Percentiles rank a stretch among this genome's conserved stretches.
phyloP scores from a whole-genome alignment of 176 grass and related monocot genomes.

The bread wheat (Triticum aestivum) region IWGSC_CS_RefSeq_v2.1 NC_057797.1:554452586-554453085 shows the following conservation, averaged over 20 bases:
- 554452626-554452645: constrained; percentile 75
- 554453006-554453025: constrained; percentile 94
- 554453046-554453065: constrained; percentile 88
- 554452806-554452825: constrained; percentile 88
- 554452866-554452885: constrained; percentile 86
- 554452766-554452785: constrained; percentile 86
- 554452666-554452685: constrained; percentile 90
- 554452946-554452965: constrained; percentile 91
- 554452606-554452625: constrained; percentile 66
- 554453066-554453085: constrained; percentile 96
- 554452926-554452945: constrained; percentile 82
- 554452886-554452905: constrained; percentile 73
- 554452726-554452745: constrained; percentile 74
- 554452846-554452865: constrained; percentile 91
- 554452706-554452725: constrained; percentile 68
- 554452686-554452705: constrained; percentile 95
- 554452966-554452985: constrained; percentile 91
- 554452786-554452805: constrained; percentile 85
- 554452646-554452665: constrained; percentile 86
- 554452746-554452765: constrained; percentile 80
- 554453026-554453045: constrained; percentile 70
- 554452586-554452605: constrained; percentile 42
- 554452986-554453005: constrained; percentile 77
- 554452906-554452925: constrained; percentile 83
- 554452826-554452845: constrained; percentile 98